Conservation (phyloP, 2,329 filamentous ascomycete species). For the Pseudocercospora pini-densiflorae region DNA sequence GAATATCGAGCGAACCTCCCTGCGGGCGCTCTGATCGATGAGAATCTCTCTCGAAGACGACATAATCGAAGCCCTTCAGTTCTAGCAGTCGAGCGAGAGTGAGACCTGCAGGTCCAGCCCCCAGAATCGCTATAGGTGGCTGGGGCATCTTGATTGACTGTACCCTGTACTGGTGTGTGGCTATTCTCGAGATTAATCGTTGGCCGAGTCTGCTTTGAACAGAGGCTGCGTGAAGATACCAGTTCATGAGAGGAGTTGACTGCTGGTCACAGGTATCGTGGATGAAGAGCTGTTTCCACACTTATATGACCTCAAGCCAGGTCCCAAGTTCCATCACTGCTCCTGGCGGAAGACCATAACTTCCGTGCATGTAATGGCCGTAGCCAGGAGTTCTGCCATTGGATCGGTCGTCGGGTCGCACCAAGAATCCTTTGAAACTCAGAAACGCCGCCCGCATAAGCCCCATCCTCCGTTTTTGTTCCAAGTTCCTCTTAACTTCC, state of each 20-base stretch:
- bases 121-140: constrained; percentile 36
- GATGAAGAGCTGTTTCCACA: background rate
- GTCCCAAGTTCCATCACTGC: background rate
- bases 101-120: constrained; percentile 37
- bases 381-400: background rate
- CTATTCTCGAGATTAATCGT: background rate
- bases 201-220: background rate
- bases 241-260: background rate
- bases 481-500: background rate
- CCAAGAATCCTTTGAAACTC: background rate
- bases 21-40: constrained; percentile 26
- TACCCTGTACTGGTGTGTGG: background rate
- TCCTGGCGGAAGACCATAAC: background rate
- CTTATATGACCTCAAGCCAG: background rate
- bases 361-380: no score
- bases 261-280: background rate
- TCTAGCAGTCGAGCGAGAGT: constrained; percentile 35
- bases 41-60: constrained; percentile 33
- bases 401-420: background rate
- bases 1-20: constrained; percentile 36
- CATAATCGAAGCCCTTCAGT: constrained; percentile 25
- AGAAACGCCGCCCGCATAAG: background rate
- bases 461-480: background rate
- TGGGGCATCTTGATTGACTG: constrained; percentile 1
- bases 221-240: background rate